A percentile compares a stretch with the other conserved stretches of the same genome.
Evolutionary conservation across 768 basidiomycete species (phyloP).

Genomic region (Agaricus subrufescens): DNA sequence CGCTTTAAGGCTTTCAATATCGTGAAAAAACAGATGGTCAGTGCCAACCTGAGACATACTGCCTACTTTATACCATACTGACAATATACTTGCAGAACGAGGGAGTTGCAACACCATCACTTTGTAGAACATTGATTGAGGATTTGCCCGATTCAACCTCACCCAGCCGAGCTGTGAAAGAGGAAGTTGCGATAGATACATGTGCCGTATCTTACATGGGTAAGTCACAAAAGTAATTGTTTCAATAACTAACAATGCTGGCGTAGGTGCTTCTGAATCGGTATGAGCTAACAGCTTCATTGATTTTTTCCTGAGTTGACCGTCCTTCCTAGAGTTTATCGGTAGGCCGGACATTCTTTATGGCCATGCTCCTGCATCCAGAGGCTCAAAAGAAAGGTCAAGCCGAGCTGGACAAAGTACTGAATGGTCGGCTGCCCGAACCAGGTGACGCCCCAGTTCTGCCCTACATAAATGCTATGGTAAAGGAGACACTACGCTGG

Average conservation of each 20-base stretch:
- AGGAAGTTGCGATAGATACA: background rate
- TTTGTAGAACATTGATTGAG: slow-evolving; percentile 4
- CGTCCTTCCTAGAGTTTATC: slow-evolving; percentile 7
- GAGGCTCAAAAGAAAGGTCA: slow-evolving; percentile 24
- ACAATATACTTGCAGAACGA: background rate
- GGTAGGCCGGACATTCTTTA: slow-evolving; percentile 11
- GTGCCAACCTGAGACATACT: background rate
- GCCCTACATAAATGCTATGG: slow-evolving; percentile 19
- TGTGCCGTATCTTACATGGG: slow-evolving; percentile 7
- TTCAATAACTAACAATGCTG: background rate
- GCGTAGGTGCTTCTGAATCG: slow-evolving; percentile 10
- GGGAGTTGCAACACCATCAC: background rate
- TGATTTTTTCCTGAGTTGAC: background rate
- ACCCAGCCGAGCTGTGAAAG: background rate
- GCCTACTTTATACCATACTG: background rate
- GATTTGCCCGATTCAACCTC: slow-evolving; percentile 1
- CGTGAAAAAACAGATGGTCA: slow-evolving; percentile 8
- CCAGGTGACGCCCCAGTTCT: slow-evolving; percentile 16
- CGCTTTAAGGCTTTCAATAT: slow-evolving; percentile 3
- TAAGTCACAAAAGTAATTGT: background rate
- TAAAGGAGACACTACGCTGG: slow-evolving; percentile 22
- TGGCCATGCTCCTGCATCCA: slow-evolving; percentile 16
- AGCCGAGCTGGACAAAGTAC: slow-evolving; percentile 29
- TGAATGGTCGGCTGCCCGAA: slow-evolving; percentile 26
- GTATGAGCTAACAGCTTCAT: background rate